These are phyloP conservation scores for Penicillium longicatenatum DNA, from an alignment of 495 filamentous ascomycete genomes.

Conservation along the genomic window DNA sequence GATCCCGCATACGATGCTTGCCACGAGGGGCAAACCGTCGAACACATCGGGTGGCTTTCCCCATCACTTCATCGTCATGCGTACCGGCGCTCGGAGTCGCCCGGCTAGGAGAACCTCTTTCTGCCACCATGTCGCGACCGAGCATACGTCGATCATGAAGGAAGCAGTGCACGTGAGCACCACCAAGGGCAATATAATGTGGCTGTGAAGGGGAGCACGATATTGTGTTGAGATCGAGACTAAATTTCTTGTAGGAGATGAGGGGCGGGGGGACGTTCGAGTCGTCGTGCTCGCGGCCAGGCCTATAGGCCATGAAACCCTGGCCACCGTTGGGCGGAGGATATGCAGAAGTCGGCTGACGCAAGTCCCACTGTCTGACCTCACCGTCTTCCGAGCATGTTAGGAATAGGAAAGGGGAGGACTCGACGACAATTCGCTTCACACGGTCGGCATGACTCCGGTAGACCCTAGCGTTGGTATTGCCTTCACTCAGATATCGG, in stretches of 20 bases:
- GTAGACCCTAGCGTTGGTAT: conserved; percentile 67
- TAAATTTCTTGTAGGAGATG: conserved; percentile 69
- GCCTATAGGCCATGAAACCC: conserved; percentile 47
- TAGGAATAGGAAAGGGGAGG: conserved; percentile 69
- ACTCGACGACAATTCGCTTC: conserved; percentile 79
- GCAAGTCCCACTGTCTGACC: conserved; percentile 73
- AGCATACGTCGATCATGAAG: conserved; percentile 76
- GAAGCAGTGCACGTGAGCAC: conserved; percentile 73
- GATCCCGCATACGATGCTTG: conserved; percentile 51
- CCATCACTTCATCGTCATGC: conserved; percentile 59
- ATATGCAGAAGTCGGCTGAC: conserved; percentile 66
- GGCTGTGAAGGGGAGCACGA: conserved; percentile 73
- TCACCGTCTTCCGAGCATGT: conserved; percentile 80
- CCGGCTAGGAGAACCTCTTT: conserved; percentile 49
- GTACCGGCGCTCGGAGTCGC: conserved; percentile 36
- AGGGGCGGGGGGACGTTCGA: conserved; percentile 66
- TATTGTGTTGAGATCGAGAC: conserved; percentile 72
- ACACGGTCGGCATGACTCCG: conserved; percentile 68
- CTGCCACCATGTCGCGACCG: conserved; percentile 58
- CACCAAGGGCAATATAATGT: conserved; percentile 76
- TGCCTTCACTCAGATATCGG: conserved; percentile 57
- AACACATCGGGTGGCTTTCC: conserved; percentile 67
- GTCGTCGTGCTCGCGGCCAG: conserved; percentile 51
- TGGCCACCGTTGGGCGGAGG: conserved; percentile 55
- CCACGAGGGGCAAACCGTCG: conserved; percentile 68